These are phyloP conservation scores for Geosmithia morbida DNA, from an alignment of 2,329 filamentous ascomycete species.

Conservation along the genomic window DNA sequence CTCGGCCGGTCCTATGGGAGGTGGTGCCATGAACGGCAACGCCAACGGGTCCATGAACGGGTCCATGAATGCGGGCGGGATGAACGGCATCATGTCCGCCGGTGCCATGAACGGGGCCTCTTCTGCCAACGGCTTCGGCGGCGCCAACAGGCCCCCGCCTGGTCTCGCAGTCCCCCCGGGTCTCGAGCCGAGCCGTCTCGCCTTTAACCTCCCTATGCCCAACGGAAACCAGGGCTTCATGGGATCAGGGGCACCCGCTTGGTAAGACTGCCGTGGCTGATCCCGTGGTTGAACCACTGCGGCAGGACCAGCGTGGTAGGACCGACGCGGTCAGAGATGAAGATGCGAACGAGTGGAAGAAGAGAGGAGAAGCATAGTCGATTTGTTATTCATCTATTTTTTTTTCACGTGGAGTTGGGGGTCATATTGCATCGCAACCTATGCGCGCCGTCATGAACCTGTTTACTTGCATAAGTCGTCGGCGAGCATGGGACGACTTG, in stretches of 20 bases:
- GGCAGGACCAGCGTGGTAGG: too few species aligned
- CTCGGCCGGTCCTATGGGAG: constrained; percentile 5
- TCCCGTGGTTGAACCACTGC: too few species aligned
- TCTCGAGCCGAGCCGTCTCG: constrained; percentile 24
- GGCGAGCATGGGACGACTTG: not conserved
- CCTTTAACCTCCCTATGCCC: constrained; percentile 1
- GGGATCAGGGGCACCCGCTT: not conserved
- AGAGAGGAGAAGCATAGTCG: not conserved
- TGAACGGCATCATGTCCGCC: not conserved
- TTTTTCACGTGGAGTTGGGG: constrained; percentile 1
- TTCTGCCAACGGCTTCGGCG: constrained; percentile 46
- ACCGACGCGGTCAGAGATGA: not conserved
- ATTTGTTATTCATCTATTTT: too few species aligned
- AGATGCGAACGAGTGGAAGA: not conserved
- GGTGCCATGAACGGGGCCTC: not conserved
- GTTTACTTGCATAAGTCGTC: not conserved
- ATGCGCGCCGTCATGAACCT: not conserved
- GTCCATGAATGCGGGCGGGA: constrained; percentile 12
- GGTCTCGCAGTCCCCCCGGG: constrained; percentile 67
- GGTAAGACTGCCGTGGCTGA: too few species aligned
- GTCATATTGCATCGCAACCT: not conserved
- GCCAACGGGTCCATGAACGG: constrained; percentile 14
- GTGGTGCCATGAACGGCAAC: constrained; percentile 41
- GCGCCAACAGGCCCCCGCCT: constrained; percentile 64
- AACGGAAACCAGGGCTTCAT: constrained; percentile 3